Conservation (phyloP, 768 basidiomycete species). For the Trametes gibbosa region DNA sequence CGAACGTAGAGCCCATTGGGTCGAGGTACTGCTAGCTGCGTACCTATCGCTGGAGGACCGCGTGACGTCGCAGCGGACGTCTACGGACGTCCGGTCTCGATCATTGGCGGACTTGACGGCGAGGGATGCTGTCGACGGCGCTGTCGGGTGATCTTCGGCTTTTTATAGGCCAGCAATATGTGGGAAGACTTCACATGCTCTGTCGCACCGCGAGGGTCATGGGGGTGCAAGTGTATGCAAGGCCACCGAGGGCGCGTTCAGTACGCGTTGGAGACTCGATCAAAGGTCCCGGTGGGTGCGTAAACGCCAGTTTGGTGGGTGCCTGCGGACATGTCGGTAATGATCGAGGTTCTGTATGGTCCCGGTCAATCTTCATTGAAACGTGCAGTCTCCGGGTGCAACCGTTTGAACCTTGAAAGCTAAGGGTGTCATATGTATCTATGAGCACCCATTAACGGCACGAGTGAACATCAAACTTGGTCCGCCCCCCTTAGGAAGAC, state of each 20-base stretch:
- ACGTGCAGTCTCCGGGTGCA: too few relatives aligned
- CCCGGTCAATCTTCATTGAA: too few relatives aligned
- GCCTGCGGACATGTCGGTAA: too few relatives aligned
- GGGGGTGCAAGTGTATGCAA: neutral
- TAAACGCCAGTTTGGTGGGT: too few relatives aligned
- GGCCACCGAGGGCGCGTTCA: neutral
- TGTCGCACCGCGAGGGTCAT: neutral
- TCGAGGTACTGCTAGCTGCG: neutral
- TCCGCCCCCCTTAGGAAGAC: too few relatives aligned
- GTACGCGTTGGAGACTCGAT: neutral
- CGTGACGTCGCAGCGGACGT: slow-evolving; percentile 3
- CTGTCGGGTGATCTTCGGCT: slow-evolving; percentile 13
- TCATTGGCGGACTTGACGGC: neutral
- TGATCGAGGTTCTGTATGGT: neutral
- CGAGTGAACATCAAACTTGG: too few relatives aligned
- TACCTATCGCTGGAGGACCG: neutral
- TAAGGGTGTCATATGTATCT: too few relatives aligned
- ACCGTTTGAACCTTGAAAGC: too few relatives aligned
- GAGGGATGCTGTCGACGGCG: neutral
- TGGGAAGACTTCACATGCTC: slow-evolving; percentile 4
- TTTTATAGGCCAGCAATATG: neutral
- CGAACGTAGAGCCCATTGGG: neutral
- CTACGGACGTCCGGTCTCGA: neutral
- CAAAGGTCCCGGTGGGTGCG: too few relatives aligned
- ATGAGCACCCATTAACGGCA: too few relatives aligned